phyloP scores from a whole-genome alignment of 768 basidiomycete species.

The Kwoniella heveanensis region DNA sequence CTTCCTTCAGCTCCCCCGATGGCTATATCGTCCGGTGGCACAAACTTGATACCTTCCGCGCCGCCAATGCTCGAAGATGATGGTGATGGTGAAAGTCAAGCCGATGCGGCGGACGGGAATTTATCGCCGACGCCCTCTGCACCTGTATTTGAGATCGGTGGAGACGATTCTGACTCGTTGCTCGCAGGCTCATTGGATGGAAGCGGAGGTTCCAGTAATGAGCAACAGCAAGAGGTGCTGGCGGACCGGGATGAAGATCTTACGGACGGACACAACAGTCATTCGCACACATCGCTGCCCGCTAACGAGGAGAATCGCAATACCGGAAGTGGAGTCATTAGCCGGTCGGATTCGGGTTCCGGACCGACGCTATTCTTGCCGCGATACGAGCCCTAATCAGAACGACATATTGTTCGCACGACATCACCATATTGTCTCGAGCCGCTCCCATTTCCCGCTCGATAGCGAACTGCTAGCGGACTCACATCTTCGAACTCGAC shows the following conservation, averaged over 20 bases:
- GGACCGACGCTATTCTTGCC: constrained; percentile 18
- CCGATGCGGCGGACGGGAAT: too few relatives aligned
- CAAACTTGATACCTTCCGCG: constrained; percentile 24
- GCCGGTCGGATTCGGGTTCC: constrained; percentile 7
- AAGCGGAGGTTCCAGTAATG: not conserved
- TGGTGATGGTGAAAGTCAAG: constrained; percentile 14
- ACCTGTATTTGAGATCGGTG: constrained; percentile 13
- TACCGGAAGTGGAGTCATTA: not conserved
- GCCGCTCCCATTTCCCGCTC: too few relatives aligned
- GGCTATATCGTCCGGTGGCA: not conserved
- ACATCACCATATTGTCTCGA: too few relatives aligned
- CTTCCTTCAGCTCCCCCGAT: constrained; percentile 17
- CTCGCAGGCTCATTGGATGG: not conserved
- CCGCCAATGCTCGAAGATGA: constrained; percentile 36
- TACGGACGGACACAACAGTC: not conserved
- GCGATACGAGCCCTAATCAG: constrained; percentile 20
- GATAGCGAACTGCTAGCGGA: too few relatives aligned
- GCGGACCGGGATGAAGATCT: not conserved
- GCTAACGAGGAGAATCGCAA: not conserved
- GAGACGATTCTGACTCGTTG: constrained; percentile 4
- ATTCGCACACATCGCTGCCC: too few relatives aligned
- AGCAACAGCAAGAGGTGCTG: not conserved
- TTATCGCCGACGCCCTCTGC: constrained; percentile 1
- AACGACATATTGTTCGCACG: too few relatives aligned
- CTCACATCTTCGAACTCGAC: too few relatives aligned